These are phyloP conservation scores for Mycena alexandri DNA, from an alignment of 768 basidiomycete genomes.

Conservation along the genomic window DNA sequence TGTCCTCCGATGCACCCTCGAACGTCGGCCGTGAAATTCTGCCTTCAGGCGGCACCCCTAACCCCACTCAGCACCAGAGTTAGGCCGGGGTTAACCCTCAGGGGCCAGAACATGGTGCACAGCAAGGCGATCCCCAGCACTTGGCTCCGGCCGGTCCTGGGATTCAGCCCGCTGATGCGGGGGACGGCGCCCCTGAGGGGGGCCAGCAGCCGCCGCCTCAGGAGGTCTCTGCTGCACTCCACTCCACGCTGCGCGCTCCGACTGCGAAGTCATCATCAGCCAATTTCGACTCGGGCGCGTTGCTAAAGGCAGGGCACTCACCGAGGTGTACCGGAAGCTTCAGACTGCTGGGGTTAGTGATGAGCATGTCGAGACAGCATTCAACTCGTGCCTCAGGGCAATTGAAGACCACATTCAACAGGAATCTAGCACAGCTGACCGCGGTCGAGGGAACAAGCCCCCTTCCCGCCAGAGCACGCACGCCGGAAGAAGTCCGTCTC, in stretches of 20 bases:
- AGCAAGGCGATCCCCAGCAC: background rate
- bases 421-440: background rate
- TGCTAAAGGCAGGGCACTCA: background rate
- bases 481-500: too few relatives aligned
- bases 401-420: conserved; percentile 13
- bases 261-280: conserved; percentile 17
- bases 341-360: background rate
- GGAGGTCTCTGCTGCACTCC: background rate
- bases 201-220: background rate
- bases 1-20: background rate
- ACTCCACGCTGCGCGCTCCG: background rate
- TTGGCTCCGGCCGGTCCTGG: background rate
- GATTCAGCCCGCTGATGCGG: background rate
- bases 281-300: conserved; percentile 1
- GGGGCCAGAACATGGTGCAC: background rate
- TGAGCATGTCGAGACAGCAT: background rate
- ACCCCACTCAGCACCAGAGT: background rate
- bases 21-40: background rate
- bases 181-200: too few relatives aligned
- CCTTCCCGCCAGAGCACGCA: background rate
- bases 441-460: background rate
- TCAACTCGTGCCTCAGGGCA: conserved; percentile 10
- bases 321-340: conserved; percentile 13
- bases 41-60: background rate
- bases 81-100: background rate